phyloP scores from a whole-genome alignment of 2,329 filamentous ascomycete species.

The Westerdykella ornata region DNA sequence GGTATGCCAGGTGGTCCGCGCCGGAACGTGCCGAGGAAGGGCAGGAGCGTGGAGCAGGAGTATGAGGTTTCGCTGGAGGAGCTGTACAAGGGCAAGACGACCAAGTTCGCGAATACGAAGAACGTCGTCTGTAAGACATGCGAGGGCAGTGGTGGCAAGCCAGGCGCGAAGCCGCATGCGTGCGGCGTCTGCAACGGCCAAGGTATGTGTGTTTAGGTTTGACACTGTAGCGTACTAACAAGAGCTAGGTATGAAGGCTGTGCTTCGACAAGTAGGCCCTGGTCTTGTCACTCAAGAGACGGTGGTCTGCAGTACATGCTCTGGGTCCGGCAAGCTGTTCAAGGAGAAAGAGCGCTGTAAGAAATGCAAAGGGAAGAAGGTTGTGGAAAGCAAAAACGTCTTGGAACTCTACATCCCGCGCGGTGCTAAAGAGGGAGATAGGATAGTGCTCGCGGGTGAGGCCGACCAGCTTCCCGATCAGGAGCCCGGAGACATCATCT shows the following conservation, averaged over 20 bases:
- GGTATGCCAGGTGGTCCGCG: conserved; percentile 49
- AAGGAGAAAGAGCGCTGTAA: conserved; percentile 98
- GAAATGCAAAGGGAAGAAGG: conserved; percentile 93
- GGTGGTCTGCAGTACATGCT: conserved; percentile 74
- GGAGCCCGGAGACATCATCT: conserved; percentile 87
- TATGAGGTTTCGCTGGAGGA: conserved; percentile 91
- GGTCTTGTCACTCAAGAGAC: conserved; percentile 71
- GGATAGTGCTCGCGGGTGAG: conserved; percentile 84
- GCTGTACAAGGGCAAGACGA: conserved; percentile 96
- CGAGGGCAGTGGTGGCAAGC: conserved; percentile 84
- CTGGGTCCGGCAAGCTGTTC: conserved; percentile 76
- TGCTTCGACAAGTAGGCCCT: conserved; percentile 75
- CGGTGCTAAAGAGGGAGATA: conserved; percentile 72
- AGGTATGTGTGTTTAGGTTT: conserved; percentile 41
- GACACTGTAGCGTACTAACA: conserved; percentile 12
- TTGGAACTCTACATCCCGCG: conserved; percentile 93
- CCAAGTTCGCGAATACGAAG: conserved; percentile 93
- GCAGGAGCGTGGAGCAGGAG: conserved; percentile 78
- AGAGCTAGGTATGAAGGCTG: conserved; percentile 57
- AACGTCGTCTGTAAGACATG: conserved; percentile 82
- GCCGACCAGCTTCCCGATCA: conserved; percentile 88
- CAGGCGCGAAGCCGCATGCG: conserved; percentile 75
- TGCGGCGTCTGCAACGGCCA: conserved; percentile 81
- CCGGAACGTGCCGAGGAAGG: conserved; percentile 53
- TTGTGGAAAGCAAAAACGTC: conserved; percentile 82